These are phyloP conservation scores for Claviceps cyperi DNA, from an alignment of 2,329 filamentous ascomycete species.

Conservation along the genomic window DNA sequence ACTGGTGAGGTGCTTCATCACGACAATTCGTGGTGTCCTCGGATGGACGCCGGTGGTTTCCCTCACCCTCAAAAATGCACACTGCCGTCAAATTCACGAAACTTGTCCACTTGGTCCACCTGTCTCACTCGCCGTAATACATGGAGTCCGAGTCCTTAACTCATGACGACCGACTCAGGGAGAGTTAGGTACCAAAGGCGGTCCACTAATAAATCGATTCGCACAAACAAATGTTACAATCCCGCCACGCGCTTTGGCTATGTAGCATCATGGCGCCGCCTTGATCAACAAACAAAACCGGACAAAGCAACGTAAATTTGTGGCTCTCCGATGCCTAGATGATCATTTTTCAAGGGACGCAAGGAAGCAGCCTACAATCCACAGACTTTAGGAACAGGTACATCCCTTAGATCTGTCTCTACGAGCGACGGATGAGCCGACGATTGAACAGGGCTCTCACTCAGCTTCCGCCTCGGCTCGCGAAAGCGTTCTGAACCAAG, in stretches of 20 bases:
- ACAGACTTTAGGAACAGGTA: background rate
- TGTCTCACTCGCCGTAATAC: background rate
- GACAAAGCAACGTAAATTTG: background rate
- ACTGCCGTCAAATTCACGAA: background rate
- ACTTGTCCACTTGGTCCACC: background rate
- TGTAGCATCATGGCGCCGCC: background rate
- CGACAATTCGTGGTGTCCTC: background rate
- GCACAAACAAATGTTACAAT: background rate
- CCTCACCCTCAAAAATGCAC: background rate
- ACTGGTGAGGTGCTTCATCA: background rate
- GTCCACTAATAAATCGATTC: background rate
- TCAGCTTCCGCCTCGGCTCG: background rate
- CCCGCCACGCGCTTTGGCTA: background rate
- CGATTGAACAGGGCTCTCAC: background rate
- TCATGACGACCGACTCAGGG: background rate
- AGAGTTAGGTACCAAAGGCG: background rate
- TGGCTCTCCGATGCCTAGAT: background rate
- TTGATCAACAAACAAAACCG: background rate
- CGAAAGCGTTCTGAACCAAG: background rate
- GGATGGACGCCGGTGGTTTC: background rate
- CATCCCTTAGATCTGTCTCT: background rate
- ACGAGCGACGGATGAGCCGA: background rate
- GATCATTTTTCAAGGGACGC: background rate
- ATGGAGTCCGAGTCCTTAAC: background rate
- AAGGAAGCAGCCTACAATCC: background rate